These are phyloP conservation scores for Phlegmacium glaucopus DNA, from an alignment of 768 basidiomycete genomes.

Conservation along the genomic window DNA sequence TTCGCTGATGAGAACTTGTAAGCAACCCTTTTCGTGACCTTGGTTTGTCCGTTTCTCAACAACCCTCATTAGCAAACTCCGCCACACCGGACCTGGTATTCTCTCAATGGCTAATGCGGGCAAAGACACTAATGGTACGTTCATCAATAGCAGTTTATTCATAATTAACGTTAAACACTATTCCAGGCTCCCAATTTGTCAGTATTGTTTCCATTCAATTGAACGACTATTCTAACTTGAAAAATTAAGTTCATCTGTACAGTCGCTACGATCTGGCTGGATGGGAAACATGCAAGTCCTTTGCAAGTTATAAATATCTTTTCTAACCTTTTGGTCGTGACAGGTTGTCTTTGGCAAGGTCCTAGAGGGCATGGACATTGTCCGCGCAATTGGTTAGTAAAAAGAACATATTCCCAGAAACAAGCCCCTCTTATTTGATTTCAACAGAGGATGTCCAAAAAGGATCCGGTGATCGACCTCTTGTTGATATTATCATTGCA, in stretches of 20 bases:
- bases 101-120: constrained; percentile 96
- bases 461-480: constrained; percentile 66
- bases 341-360: constrained; percentile 94
- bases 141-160: not conserved
- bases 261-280: constrained; percentile 82
- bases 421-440: not conserved
- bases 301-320: not conserved
- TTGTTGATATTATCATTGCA: constrained; percentile 72
- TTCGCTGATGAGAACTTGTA: constrained; percentile 98
- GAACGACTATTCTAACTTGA: not conserved
- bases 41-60: no score
- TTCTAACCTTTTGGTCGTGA: not conserved
- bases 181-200: constrained; percentile 82
- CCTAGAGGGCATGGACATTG: constrained; percentile 88
- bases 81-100: constrained; percentile 83
- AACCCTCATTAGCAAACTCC: constrained; percentile 72
- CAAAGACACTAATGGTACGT: constrained; percentile 86
- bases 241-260: constrained; percentile 98
- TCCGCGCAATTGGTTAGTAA: constrained; percentile 65
- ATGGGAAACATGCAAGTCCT: constrained; percentile 74
- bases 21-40: no score
- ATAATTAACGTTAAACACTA: not conserved
- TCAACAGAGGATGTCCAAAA: constrained; percentile 73
- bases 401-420: no score
- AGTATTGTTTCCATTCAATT: constrained; percentile 20